Evolutionary conservation across 441 rosid genomes (phyloP).

Genomic region (Melastoma candidum): DNA sequence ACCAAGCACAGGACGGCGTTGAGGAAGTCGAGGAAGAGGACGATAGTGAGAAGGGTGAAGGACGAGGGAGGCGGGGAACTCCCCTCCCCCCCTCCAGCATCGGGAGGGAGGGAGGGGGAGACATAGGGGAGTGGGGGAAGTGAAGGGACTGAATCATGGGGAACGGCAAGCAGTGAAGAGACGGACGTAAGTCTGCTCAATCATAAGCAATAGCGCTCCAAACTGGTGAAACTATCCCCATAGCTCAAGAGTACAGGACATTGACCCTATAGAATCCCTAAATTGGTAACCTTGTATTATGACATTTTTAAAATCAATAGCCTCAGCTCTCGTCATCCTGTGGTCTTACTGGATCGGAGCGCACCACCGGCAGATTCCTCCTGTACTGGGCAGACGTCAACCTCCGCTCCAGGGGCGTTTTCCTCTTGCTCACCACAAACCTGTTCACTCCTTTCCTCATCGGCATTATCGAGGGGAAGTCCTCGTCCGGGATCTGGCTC

Average conservation of each 20-base stretch:
- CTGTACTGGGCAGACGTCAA: conserved; percentile 67
- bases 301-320: too few relatives aligned
- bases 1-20: conserved; percentile 41
- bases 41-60: conserved; percentile 24
- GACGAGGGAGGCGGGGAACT: background rate
- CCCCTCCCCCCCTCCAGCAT: conserved; percentile 21
- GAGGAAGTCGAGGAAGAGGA: conserved; percentile 51
- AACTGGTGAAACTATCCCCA: too few relatives aligned
- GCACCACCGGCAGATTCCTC: conserved; percentile 42
- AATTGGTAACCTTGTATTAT: too few relatives aligned
- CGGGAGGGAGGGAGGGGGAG: conserved; percentile 15
- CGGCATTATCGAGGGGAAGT: conserved; percentile 95
- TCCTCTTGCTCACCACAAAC: conserved; percentile 92
- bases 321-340: conserved; percentile 18
- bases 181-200: too few relatives aligned
- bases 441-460: conserved; percentile 96
- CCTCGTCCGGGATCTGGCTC: conserved; percentile 91
- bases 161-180: too few relatives aligned
- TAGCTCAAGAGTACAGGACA: too few relatives aligned
- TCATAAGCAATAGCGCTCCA: too few relatives aligned
- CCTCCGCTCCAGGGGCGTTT: conserved; percentile 81
- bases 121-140: conserved; percentile 14
- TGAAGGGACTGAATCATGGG: too few relatives aligned
- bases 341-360: conserved; percentile 31
- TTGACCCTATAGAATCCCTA: too few relatives aligned